Conservation (phyloP, 2,329 filamentous ascomycete genomes). For the Colletotrichum somersetense region DNA sequence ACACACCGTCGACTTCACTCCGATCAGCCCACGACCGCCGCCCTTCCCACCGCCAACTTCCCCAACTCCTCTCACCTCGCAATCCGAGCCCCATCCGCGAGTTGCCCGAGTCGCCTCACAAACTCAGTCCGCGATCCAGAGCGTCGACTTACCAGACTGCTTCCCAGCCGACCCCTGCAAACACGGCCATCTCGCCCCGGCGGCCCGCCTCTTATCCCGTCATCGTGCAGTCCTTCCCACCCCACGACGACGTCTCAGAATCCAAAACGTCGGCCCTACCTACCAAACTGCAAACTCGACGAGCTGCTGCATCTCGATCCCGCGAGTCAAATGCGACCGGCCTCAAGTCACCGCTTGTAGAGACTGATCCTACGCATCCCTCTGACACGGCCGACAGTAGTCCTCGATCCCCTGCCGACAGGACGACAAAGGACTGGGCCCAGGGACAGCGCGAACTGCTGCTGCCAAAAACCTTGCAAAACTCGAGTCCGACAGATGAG, state of each 20-base stretch:
- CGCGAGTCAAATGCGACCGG: conserved; percentile 53
- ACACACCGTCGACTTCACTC: conserved; percentile 27
- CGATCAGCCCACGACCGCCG: conserved; percentile 31
- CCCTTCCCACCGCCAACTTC: conserved; percentile 39
- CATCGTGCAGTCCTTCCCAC: conserved; percentile 29
- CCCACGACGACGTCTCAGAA: conserved; percentile 39
- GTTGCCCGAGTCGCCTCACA: conserved; percentile 42
- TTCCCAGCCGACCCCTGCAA: conserved; percentile 44
- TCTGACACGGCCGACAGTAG: conserved; percentile 46
- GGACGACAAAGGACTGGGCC: conserved; percentile 51
- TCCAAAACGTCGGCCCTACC: conserved; percentile 47
- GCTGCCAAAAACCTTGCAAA: conserved; percentile 57
- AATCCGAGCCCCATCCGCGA: conserved; percentile 39
- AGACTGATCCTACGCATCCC: conserved; percentile 50
- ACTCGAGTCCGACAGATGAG: conserved; percentile 61
- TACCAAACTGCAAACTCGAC: conserved; percentile 52
- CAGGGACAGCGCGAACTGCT: conserved; percentile 63
- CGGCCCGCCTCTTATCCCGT: conserved; percentile 54
- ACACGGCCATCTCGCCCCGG: conserved; percentile 43
- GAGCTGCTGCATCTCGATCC: conserved; percentile 55
- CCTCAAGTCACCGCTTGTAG: conserved; percentile 49
- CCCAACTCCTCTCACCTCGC: conserved; percentile 43
- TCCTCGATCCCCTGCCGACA: conserved; percentile 46
- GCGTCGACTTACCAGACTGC: conserved; percentile 55
- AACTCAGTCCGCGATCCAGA: conserved; percentile 47